These are phyloP conservation scores for Saussurea involucrata DNA, from an alignment of 129 eudicot genomes.

Conservation along the genomic window DNA sequence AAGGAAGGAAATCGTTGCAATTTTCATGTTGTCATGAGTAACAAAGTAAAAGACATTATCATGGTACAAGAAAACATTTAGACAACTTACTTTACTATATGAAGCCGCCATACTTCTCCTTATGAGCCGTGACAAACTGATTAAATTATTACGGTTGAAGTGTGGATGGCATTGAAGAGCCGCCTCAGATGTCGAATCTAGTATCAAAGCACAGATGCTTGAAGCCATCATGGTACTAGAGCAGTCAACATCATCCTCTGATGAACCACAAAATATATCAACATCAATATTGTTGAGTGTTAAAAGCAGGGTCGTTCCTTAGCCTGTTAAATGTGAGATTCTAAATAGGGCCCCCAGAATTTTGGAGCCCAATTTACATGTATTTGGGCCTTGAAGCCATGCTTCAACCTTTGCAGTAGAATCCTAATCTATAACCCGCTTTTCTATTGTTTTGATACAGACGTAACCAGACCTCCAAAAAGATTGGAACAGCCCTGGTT, in stretches of 20 bases:
- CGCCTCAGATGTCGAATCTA: constrained; percentile 70
- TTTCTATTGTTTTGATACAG: no score
- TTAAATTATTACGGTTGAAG: constrained; percentile 30
- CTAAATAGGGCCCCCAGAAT: no score
- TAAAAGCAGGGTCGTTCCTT: no score
- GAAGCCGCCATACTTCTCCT: constrained; percentile 55
- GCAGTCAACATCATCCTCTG: constrained; percentile 44
- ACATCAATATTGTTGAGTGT: neutral
- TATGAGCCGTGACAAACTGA: constrained; percentile 51
- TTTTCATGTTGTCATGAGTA: neutral
- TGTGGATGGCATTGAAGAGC: constrained; percentile 51
- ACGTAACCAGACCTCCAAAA: no score
- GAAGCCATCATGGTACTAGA: constrained; percentile 82
- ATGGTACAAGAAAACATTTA: neutral
- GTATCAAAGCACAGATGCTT: constrained; percentile 73
- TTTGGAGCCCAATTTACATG: no score
- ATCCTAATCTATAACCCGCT: no score
- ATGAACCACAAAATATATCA: constrained; percentile 9
- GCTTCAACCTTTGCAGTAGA: no score
- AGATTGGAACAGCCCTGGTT: no score
- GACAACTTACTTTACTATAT: constrained; percentile 47
- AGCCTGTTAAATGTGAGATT: no score
- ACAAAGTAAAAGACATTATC: neutral
- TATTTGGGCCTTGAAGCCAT: no score
- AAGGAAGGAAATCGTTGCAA: neutral